These are phyloP conservation scores for Phytophthora pluvialis DNA, from an alignment of 352 stramenopile species.

Conservation along the genomic window DNA sequence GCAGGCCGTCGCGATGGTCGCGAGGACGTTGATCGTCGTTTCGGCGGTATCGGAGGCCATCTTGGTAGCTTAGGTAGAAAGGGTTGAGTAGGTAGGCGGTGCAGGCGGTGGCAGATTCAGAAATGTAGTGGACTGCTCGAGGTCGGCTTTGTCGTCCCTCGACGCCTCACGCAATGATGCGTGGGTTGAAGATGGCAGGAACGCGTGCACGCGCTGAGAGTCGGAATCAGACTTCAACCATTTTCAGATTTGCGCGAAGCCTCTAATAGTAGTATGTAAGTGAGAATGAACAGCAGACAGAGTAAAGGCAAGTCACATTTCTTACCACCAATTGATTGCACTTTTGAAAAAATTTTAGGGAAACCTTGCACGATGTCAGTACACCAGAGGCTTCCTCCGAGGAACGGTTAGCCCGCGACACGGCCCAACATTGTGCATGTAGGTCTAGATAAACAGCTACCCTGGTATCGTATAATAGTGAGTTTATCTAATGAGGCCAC, in stretches of 20 bases:
- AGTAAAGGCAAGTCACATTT: no score
- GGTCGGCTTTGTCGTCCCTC: not conserved
- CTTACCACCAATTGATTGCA: not conserved
- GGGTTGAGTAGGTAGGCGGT: not conserved
- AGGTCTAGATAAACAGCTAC: no score
- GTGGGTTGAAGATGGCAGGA: conserved; percentile 17
- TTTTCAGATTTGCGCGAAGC: conserved; percentile 2
- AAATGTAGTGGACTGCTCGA: conserved; percentile 2
- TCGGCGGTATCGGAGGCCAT: conserved; percentile 34
- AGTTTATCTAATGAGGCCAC: no score
- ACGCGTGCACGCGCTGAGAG: not conserved
- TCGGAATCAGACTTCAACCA: not conserved
- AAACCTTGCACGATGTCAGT: no score
- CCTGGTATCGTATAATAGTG: no score
- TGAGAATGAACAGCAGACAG: no score
- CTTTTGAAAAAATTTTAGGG: no score
- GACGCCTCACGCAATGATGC: not conserved
- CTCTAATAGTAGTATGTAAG: no score
- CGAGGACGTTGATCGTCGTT: conserved; percentile 38
- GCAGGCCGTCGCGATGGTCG: conserved; percentile 39
- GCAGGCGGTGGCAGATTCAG: not conserved
- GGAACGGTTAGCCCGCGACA: no score
- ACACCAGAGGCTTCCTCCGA: no score
- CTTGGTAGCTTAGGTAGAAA: not conserved
- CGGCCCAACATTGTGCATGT: no score